Conservation (phyloP, 257 asterid species). For the Orobanche coerulescens region DNA sequence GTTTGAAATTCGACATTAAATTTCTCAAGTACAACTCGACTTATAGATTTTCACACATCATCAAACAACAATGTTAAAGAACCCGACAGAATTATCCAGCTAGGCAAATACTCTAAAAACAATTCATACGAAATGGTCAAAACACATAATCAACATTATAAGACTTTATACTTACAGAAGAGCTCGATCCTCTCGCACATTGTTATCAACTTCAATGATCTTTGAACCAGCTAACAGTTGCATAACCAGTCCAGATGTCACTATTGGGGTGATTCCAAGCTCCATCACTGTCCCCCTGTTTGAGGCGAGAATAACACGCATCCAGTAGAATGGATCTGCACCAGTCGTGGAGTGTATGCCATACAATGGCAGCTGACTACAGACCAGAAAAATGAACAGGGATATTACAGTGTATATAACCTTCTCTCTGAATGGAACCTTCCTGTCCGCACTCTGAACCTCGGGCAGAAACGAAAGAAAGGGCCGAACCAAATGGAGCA, state of each 20-base stretch:
- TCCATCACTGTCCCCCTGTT: constrained; percentile 88
- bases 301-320: constrained; percentile 90
- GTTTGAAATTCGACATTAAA: neutral
- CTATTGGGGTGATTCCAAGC: constrained; percentile 84
- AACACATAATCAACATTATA: neutral
- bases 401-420: constrained; percentile 75
- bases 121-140: neutral
- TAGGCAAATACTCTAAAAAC: neutral
- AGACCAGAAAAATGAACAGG: constrained; percentile 68
- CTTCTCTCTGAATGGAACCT: constrained; percentile 80
- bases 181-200: constrained; percentile 82
- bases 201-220: constrained; percentile 79
- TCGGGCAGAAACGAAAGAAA: constrained; percentile 78
- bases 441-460: constrained; percentile 79
- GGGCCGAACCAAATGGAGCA: constrained; percentile 77
- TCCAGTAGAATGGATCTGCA: constrained; percentile 88
- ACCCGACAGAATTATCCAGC: neutral
- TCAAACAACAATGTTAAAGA: neutral
- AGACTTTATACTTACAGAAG: constrained; percentile 49
- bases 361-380: constrained; percentile 80
- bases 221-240: constrained; percentile 80
- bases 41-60: neutral
- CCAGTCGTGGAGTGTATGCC: constrained; percentile 91
- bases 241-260: constrained; percentile 78
- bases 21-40: neutral